phyloP scores from a whole-genome alignment of 805 yeast species.

The Candida ponderosae region DNA sequence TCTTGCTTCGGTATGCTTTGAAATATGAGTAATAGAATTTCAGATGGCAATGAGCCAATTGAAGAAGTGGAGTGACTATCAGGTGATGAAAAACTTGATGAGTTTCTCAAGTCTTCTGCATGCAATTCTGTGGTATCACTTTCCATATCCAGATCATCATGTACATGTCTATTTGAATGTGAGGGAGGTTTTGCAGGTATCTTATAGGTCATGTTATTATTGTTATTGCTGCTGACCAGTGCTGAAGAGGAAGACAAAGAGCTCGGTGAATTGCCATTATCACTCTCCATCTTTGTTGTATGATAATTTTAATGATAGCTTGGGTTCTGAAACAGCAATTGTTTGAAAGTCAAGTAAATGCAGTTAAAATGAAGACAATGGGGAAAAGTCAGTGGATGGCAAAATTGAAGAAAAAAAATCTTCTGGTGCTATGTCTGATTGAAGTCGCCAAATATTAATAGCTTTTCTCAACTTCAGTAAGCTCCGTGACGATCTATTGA shows the following conservation, averaged over 20 bases:
- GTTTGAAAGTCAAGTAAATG: no score
- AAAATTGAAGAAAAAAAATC: no score
- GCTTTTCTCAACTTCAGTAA: no score
- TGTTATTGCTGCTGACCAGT: neutral
- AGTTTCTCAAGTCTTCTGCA: neutral
- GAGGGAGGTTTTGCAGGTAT: neutral
- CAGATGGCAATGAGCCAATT: constrained; percentile 35
- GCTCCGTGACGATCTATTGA: no score
- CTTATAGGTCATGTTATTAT: neutral
- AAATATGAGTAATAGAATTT: constrained; percentile 56
- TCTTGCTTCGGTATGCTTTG: constrained; percentile 53
- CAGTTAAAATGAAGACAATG: no score
- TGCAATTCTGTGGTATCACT: neutral
- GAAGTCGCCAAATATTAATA: no score
- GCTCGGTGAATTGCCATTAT: constrained; percentile 1
- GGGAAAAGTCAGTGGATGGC: no score
- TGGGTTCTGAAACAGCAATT: no score
- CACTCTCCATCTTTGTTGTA: no score
- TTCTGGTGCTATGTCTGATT: no score
- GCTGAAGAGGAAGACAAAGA: constrained; percentile 1
- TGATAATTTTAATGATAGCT: no score
- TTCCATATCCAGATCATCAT: neutral
- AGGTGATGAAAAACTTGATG: neutral
- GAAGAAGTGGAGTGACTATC: constrained; percentile 5
- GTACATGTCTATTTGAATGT: neutral